These are phyloP conservation scores for Cladorrhinum samala DNA, from an alignment of 495 filamentous ascomycete genomes.

Conservation along the genomic window DNA sequence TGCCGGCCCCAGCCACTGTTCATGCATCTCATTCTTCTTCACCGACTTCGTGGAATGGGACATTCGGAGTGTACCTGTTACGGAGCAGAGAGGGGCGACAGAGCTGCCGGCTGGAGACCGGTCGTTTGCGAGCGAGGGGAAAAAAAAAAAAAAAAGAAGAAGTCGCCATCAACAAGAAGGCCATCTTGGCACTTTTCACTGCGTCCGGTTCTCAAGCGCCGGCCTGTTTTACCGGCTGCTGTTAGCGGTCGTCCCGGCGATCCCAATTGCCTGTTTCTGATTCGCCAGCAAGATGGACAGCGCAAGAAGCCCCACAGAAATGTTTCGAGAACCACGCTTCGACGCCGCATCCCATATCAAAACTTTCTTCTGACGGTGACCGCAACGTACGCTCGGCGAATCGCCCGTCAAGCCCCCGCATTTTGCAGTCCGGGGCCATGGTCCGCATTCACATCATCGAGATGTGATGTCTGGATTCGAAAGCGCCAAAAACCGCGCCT, in stretches of 20 bases:
- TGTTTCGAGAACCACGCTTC: conserved; percentile 11
- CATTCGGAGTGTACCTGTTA: no score
- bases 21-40: conserved; percentile 53
- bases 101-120: conserved; percentile 7
- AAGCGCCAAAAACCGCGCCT: background rate
- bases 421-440: background rate
- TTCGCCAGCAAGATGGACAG: conserved; percentile 18
- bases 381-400: conserved; percentile 20
- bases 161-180: background rate
- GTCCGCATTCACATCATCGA: background rate
- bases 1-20: conserved; percentile 44
- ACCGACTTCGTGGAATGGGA: conserved; percentile 54
- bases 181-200: background rate
- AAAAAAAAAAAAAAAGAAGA: background rate
- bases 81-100: background rate
- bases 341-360: background rate
- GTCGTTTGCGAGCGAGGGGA: background rate
- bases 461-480: background rate
- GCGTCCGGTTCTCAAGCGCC: conserved; percentile 12
- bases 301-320: conserved; percentile 4
- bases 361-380: conserved; percentile 13
- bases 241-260: conserved; percentile 18
- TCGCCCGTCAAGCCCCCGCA: conserved; percentile 22
- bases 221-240: conserved; percentile 13
- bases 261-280: conserved; percentile 24